Evolutionary conservation across 768 basidiomycete species (phyloP), one percentile per base, ranked within the genome.

Genomic region (Boletus eberwhitei): DNA sequence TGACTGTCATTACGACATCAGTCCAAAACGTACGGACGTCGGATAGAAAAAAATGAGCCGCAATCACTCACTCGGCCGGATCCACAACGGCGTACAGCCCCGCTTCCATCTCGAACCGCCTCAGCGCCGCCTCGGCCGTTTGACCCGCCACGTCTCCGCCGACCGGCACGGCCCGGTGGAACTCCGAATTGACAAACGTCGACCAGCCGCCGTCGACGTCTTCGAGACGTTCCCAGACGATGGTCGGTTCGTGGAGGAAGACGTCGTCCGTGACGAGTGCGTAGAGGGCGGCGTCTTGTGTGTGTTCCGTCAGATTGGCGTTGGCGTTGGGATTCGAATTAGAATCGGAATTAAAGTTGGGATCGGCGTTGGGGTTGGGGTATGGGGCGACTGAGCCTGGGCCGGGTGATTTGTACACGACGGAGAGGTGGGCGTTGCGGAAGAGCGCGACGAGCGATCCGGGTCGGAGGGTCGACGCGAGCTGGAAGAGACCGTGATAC

Each of bases 221-320:
- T 61, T 90, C 90, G 29, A 97, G 73, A 19, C 87, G 83, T 71
- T 97, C 94, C 94, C 94, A 97, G 4, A 94, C 87, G 24, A 96
- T 82, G 17, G 83, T 83, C 0, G 84, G 76, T 66, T 96, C 93
- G 53, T 82, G 69, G 3, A 86, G 72, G 68, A 97, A 93, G 17
- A 85, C 82, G 38, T 89, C 79, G 68, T 97, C 94, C 0, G 94
- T 94, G 13, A 87, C 91, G 57, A 97, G 85, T 2, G 84, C 82
- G 68, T 91, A 95, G 8, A 97, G 74, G 5, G 82, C 78, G 0
- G 79, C 53, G 31, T 73, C 74, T 24, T 74, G 70, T 14, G 36
- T 1, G 34, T 24, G 6, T 7, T 31, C 40, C 8, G 40, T 42
- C 2, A 35, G 2, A 14, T 40, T 1, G 29, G 12, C 13, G 21